These are phyloP conservation scores for Trichoderma brevicompactum DNA, from an alignment of 2,329 filamentous ascomycete genomes.

Conservation along the genomic window DNA sequence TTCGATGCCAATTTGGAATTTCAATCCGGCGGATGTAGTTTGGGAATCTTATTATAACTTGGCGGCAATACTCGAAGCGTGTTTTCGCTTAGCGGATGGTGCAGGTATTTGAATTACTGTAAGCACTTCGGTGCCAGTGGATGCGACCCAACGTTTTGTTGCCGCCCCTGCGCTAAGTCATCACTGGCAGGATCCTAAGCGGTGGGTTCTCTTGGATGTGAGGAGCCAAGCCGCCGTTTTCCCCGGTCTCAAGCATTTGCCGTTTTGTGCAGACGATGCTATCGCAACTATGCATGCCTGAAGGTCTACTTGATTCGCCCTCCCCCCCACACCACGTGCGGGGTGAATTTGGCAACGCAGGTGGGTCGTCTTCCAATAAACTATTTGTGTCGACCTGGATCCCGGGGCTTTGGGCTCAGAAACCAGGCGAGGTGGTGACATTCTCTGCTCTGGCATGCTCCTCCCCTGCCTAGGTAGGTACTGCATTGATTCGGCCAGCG, in stretches of 20 bases:
- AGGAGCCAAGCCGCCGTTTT: background rate
- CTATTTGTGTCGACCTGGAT: background rate
- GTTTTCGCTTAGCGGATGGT: background rate
- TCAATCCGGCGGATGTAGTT: background rate
- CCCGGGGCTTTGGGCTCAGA: conserved; percentile 12
- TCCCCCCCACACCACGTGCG: conserved; percentile 19
- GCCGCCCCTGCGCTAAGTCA: background rate
- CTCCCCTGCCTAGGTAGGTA: no score
- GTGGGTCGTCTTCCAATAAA: background rate
- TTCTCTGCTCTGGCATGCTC: background rate
- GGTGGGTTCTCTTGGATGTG: background rate
- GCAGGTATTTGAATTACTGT: background rate
- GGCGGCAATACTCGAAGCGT: background rate
- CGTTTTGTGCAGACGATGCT: background rate
- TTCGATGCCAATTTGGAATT: background rate
- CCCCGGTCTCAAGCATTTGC: background rate
- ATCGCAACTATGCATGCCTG: background rate
- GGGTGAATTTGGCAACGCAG: background rate
- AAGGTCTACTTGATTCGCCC: background rate
- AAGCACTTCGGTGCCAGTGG: background rate
- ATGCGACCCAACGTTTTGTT: conserved; percentile 3
- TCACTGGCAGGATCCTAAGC: background rate
- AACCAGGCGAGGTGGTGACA: background rate
- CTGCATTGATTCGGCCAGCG: background rate
- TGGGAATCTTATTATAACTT: background rate